A percentile compares a stretch with the other conserved stretches of the same genome.
These are phyloP conservation scores for Scedosporium dehoogii DNA, from an alignment of 2,329 filamentous ascomycete species.

Conservation along the genomic window DNA sequence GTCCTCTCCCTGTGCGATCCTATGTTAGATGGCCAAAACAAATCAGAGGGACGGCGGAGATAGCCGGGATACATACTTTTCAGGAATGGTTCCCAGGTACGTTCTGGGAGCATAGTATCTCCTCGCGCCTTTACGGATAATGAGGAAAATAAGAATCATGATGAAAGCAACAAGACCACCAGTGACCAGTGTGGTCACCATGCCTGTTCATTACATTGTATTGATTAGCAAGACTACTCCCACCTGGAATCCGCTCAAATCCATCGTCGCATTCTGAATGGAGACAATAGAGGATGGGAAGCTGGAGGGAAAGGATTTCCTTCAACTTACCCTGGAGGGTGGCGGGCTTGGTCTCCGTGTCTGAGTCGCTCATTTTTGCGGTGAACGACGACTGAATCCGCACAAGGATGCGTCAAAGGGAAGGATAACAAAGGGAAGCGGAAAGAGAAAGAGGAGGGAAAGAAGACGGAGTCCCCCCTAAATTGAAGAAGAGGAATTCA, in stretches of 20 bases:
- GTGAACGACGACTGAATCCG: not conserved
- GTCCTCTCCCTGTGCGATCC: constrained; percentile 38
- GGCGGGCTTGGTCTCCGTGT: not conserved
- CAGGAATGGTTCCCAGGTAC: constrained; percentile 35
- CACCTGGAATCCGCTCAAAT: not conserved
- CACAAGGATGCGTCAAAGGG: not conserved
- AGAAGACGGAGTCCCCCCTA: not conserved
- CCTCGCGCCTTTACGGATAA: constrained; percentile 32
- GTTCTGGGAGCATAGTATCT: constrained; percentile 41
- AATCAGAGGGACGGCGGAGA: not conserved
- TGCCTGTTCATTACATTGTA: constrained; percentile 6
- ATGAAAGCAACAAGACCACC: constrained; percentile 28
- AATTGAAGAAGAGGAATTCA: no score
- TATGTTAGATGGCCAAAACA: not conserved
- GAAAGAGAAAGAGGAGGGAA: no score
- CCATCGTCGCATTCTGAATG: not conserved
- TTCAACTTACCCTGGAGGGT: constrained; percentile 2
- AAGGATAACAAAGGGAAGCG: no score
- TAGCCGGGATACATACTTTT: constrained; percentile 20
- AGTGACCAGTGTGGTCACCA: constrained; percentile 41
- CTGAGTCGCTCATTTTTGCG: not conserved
- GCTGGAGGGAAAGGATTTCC: not conserved
- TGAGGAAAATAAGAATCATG: constrained; percentile 34
- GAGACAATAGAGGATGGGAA: no score
- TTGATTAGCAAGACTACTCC: not conserved